Conservation (phyloP, 345 rosid species). For the Syzygium jambos region DNA sequence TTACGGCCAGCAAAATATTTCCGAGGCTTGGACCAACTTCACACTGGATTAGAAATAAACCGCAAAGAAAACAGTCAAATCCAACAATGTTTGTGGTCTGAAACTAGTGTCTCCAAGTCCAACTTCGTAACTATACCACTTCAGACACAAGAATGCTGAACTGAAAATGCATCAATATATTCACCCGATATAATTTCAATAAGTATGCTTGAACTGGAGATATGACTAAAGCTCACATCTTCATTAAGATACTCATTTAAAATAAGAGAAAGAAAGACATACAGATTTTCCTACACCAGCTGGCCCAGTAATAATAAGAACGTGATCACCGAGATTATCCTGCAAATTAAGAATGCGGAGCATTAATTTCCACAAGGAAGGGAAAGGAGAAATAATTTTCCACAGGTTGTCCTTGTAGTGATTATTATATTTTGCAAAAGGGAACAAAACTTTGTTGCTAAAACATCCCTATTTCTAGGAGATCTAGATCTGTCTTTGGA, state of each 20-base stretch:
- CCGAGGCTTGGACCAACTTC: neutral
- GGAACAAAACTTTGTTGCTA: neutral
- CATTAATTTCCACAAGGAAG: conserved; percentile 1
- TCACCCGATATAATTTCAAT: neutral
- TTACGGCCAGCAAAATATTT: neutral
- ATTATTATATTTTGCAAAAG: neutral
- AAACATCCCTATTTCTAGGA: neutral
- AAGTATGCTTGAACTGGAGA: neutral
- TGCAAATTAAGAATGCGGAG: conserved; percentile 11
- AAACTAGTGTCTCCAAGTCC: neutral
- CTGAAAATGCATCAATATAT: neutral
- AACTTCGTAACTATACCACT: neutral
- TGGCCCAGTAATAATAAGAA: conserved; percentile 65
- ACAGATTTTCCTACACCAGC: conserved; percentile 97
- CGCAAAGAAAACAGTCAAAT: neutral
- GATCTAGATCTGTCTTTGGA: neutral
- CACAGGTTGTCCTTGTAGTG: neutral
- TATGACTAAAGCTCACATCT: neutral
- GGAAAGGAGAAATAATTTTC: neutral
- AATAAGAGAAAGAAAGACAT: conserved; percentile 15
- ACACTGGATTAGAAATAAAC: neutral
- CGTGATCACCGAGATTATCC: conserved; percentile 32
- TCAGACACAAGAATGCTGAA: neutral
- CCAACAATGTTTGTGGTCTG: neutral
- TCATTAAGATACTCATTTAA: neutral